Evolutionary conservation across 768 basidiomycete species (phyloP).

Genomic region (Calocybe indica): DNA sequence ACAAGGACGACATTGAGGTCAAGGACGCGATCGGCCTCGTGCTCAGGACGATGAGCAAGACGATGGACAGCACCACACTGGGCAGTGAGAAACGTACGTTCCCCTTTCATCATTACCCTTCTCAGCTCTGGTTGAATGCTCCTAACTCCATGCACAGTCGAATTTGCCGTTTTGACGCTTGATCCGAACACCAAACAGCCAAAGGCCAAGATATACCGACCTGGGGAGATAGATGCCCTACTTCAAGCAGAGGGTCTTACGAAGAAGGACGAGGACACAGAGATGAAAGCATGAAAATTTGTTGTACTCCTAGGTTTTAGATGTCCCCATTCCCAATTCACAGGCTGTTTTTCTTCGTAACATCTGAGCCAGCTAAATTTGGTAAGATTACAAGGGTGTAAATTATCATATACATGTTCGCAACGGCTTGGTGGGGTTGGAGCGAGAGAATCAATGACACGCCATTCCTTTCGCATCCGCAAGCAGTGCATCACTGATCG

Average conservation of each 20-base stretch:
- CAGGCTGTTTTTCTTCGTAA: too few relatives aligned
- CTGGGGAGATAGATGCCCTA: slow-evolving; percentile 82
- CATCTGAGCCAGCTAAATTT: neutral
- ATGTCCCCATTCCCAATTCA: too few relatives aligned
- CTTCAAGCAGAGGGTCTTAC: slow-evolving; percentile 73
- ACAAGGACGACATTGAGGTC: slow-evolving; percentile 89
- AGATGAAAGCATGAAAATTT: slow-evolving; percentile 57
- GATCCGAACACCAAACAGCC: slow-evolving; percentile 74
- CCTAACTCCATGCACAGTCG: slow-evolving; percentile 48
- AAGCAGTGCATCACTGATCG: slow-evolving; percentile 59
- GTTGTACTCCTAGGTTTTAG: neutral
- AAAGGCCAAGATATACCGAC: slow-evolving; percentile 87
- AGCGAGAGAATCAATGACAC: neutral
- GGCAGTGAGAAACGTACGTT: slow-evolving; percentile 91
- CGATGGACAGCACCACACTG: slow-evolving; percentile 97
- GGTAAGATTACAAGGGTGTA: neutral
- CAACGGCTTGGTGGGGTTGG: neutral
- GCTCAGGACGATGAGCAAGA: slow-evolving; percentile 96
- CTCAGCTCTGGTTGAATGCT: slow-evolving; percentile 1
- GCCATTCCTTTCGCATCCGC: slow-evolving; percentile 40
- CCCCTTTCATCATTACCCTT: neutral
- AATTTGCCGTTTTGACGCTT: slow-evolving; percentile 90
- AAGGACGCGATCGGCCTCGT: slow-evolving; percentile 92
- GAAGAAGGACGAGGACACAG: slow-evolving; percentile 82
- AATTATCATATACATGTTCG: neutral